Conservation (phyloP, 73 alveolate genomes). For the Paramecium biaurelia region DNA sequence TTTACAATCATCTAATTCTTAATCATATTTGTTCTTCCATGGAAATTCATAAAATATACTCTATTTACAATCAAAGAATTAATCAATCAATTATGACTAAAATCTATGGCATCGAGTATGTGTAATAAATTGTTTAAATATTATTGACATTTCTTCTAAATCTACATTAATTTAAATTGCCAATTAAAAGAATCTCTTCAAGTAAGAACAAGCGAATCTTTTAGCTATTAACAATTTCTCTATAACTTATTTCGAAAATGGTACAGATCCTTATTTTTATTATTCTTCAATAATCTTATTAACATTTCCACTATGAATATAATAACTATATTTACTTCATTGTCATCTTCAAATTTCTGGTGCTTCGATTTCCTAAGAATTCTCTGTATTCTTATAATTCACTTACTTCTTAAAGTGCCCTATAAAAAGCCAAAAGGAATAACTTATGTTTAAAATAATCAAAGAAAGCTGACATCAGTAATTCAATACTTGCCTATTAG, state of each 20-base stretch:
- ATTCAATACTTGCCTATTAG: slow-evolving; percentile 23
- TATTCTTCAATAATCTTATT: not conserved
- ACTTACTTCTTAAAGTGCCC: not conserved
- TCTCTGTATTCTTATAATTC: slow-evolving; percentile 14
- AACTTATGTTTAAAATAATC: slow-evolving; percentile 6
- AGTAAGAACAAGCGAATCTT: slow-evolving; percentile 38
- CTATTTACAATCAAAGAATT: not conserved
- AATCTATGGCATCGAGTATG: not conserved
- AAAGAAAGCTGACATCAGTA: not conserved
- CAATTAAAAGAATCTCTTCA: slow-evolving; percentile 9
- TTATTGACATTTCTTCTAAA: not conserved
- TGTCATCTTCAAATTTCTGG: not conserved
- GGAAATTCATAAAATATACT: not conserved
- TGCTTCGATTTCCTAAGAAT: not conserved
- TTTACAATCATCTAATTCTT: not conserved
- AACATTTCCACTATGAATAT: not conserved
- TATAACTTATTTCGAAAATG: not conserved
- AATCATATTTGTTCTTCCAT: not conserved
- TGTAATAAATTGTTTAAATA: not conserved
- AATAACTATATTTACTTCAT: not conserved
- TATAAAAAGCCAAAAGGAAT: not conserved
- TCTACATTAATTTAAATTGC: not conserved
- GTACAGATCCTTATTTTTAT: not conserved
- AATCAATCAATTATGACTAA: not conserved
- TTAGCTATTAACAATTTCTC: not conserved